Percentiles rank a stretch among this genome's conserved stretches.
Evolutionary conservation across 495 filamentous ascomycete genomes (phyloP).

Genomic region (Penicillium cosmopolitanum): DNA sequence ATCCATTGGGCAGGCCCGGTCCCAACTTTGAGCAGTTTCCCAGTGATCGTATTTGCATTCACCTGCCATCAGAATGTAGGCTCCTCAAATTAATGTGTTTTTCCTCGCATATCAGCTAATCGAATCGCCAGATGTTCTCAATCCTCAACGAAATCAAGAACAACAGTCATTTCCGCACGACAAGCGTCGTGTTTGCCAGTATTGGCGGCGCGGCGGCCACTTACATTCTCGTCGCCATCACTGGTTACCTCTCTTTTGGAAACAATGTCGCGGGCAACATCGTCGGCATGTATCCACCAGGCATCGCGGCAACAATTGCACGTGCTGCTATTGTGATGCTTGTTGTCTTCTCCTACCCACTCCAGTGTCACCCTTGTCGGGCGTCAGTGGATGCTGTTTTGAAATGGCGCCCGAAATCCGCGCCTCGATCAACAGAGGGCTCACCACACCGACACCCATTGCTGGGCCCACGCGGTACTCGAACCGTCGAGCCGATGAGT

Average conservation of each 20-base stretch:
- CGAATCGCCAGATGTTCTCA: slow-evolving; percentile 84
- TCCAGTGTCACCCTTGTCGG: slow-evolving; percentile 93
- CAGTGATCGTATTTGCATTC: slow-evolving; percentile 96
- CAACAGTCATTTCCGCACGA: slow-evolving; percentile 80
- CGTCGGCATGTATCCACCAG: slow-evolving; percentile 85
- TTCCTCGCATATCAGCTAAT: slow-evolving; percentile 11
- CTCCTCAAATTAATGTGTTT: slow-evolving; percentile 12
- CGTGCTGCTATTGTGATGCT: slow-evolving; percentile 94
- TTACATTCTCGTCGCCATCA: slow-evolving; percentile 91
- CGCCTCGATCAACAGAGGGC: slow-evolving; percentile 42
- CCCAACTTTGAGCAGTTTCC: slow-evolving; percentile 80
- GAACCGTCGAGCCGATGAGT: slow-evolving; percentile 64
- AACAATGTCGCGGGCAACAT: slow-evolving; percentile 87
- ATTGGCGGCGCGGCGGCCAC: slow-evolving; percentile 79
- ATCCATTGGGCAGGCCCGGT: slow-evolving; percentile 79
- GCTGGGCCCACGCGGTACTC: slow-evolving; percentile 37
- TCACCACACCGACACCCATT: slow-evolving; percentile 52
- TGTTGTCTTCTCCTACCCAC: slow-evolving; percentile 94
- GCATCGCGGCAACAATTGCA: slow-evolving; percentile 84
- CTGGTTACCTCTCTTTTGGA: slow-evolving; percentile 93
- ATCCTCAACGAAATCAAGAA: slow-evolving; percentile 93
- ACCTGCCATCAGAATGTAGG: slow-evolving; percentile 97
- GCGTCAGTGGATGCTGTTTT: slow-evolving; percentile 91
- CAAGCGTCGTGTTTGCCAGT: slow-evolving; percentile 76
- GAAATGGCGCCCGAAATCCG: slow-evolving; percentile 74